Percentiles rank a stretch among this genome's conserved stretches.
Conservation (phyloP, 2,329 filamentous ascomycete species). For the Penicillium concentricum region DNA sequence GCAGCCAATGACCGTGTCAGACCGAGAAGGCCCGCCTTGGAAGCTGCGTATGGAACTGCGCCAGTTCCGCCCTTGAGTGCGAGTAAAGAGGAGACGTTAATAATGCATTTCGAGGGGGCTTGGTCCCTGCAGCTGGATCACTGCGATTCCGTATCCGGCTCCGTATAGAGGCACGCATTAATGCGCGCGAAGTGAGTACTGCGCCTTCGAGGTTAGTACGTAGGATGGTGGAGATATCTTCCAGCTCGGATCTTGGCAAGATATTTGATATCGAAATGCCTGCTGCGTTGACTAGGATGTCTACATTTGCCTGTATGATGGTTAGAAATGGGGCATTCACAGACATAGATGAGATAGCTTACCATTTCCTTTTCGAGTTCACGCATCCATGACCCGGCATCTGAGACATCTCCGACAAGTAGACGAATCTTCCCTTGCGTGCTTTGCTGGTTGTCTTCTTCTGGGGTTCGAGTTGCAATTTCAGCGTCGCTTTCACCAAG, state of each 20-base stretch:
- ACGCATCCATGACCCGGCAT: constrained; percentile 33
- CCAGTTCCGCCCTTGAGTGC: constrained; percentile 68
- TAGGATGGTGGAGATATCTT: constrained; percentile 58
- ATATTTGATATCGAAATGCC: constrained; percentile 67
- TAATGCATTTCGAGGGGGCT: constrained; percentile 64
- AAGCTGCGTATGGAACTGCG: constrained; percentile 71
- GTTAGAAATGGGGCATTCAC: background rate
- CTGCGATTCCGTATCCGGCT: constrained; percentile 27
- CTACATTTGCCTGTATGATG: constrained; percentile 36
- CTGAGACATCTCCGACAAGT: constrained; percentile 41
- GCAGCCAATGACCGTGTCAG: constrained; percentile 38
- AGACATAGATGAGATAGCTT: background rate
- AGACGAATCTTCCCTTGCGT: constrained; percentile 25
- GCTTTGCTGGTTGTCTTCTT: constrained; percentile 15
- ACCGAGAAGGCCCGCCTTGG: constrained; percentile 77
- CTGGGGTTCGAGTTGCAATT: constrained; percentile 21
- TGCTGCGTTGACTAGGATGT: constrained; percentile 76
- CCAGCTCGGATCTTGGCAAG: constrained; percentile 55
- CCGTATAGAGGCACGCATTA: constrained; percentile 38
- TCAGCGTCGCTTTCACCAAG: background rate
- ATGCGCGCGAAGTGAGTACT: constrained; percentile 40
- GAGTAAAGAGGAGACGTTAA: constrained; percentile 78
- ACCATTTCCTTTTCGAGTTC: constrained; percentile 43
- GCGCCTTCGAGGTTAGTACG: constrained; percentile 64
- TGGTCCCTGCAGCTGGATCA: constrained; percentile 48